Evolutionary conservation across 2,329 filamentous ascomycete species (phyloP), one percentile per base, ranked within the genome.

Genomic region (Fusarium sarcochroum): DNA sequence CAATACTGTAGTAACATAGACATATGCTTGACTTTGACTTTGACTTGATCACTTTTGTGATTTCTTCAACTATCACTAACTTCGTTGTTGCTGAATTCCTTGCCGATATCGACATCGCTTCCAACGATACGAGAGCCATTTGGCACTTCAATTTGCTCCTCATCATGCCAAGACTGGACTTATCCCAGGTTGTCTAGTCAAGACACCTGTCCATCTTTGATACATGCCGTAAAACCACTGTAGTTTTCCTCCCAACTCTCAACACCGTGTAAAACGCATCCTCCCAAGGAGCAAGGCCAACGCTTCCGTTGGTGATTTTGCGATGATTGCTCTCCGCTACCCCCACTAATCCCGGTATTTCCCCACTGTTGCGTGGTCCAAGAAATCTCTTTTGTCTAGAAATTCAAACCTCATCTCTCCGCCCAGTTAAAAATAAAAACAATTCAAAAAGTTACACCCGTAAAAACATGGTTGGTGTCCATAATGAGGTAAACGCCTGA

Each of bases 371-470:
- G 47, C 27, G 45, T 67, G 63, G 61, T 44, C 53, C 60, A 67
- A 63, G 49, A 66, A 61, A 71, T 66, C 55, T 73, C 70, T 73
- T 73, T 73, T 73, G 71, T 73, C 71, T 73, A 73, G 68, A 63
- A 73, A 73, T 66, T 64, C 69, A 56, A 63, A 47, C 37, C 30
- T 73, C 69, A 53, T 57, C 56, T 57, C 46, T 59, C 66, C 63
- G 30, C 58, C 56, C 58, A 44, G 38, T 35, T 35, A 65, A 63
- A 58, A 13, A 52, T n/a, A n/a, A 30, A 30, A 30, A 11, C 3
- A 13, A 30, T 27, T 53, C 55, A 58, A 41, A 57, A 63, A 27
- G 47, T 44, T 50, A 69, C 58, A 71, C 69, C 68, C 47, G 46
- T 56, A 46, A 60, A 52, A 54, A 41, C 42, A 23, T 65, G 44